phyloP scores from a whole-genome alignment of 2,329 filamentous ascomycete genomes.

The Nemania sp. region DNA sequence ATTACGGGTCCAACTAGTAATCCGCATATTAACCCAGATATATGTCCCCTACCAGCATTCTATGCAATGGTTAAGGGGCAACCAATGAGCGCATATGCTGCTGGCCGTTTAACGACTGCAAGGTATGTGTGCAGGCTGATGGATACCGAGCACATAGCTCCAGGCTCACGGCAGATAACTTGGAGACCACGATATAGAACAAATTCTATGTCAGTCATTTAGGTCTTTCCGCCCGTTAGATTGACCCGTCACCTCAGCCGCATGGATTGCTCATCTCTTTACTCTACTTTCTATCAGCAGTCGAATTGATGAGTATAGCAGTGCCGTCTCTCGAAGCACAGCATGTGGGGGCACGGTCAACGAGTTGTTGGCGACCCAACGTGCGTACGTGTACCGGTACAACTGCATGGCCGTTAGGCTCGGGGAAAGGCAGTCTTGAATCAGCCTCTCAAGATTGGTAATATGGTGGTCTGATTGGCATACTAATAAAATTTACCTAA shows the following conservation, averaged over 20 bases:
- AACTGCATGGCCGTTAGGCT: constrained; percentile 17
- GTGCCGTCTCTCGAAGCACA: no score
- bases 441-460: no score
- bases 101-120: constrained; percentile 29
- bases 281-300: background rate
- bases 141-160: constrained; percentile 4
- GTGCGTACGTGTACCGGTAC: constrained; percentile 29
- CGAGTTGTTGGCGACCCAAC: no score
- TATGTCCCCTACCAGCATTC: no score
- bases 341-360: no score
- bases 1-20: constrained; percentile 3
- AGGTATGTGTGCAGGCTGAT: constrained; percentile 5
- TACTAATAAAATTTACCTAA: no score
- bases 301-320: no score
- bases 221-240: no score
- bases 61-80: constrained; percentile 21
- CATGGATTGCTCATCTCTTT: no score
- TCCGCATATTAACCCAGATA: constrained; percentile 17
- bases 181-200: constrained; percentile 12
- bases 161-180: constrained; percentile 26
- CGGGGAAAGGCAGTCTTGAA: no score
- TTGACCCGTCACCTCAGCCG: no score
- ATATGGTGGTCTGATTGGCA: no score
- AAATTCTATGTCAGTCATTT: background rate
- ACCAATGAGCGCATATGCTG: constrained; percentile 30